These are phyloP conservation scores for Scenedesmus sp. DNA, from an alignment of 163 green algal species.

Conservation along the genomic window DNA sequence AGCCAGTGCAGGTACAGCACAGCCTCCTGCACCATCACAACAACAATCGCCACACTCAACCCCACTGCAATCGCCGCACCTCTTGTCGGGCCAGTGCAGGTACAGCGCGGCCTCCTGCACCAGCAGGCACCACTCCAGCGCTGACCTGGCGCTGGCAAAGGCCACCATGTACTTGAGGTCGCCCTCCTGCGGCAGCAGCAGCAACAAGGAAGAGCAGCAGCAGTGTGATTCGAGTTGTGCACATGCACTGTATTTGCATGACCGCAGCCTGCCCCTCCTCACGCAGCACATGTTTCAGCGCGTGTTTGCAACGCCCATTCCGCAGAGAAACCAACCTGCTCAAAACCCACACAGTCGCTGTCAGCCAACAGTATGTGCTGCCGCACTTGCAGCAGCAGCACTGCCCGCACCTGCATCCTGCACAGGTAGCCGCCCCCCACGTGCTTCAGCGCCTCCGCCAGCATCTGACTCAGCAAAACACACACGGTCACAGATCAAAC, in stretches of 20 bases:
- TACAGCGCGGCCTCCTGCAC: constrained; percentile 47
- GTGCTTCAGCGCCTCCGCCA: constrained; percentile 38
- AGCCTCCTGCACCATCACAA: constrained; percentile 20
- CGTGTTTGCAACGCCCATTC: too few species aligned
- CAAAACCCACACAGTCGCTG: too few species aligned
- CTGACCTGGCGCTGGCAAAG: constrained; percentile 50
- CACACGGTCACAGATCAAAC: background rate
- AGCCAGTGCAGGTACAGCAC: constrained; percentile 38
- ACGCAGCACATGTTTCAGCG: too few species aligned
- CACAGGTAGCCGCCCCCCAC: constrained; percentile 61
- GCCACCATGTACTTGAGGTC: constrained; percentile 75
- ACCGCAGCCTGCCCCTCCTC: too few species aligned
- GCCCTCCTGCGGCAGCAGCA: constrained; percentile 52
- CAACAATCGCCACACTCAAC: background rate
- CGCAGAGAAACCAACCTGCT: too few species aligned
- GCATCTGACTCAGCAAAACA: background rate
- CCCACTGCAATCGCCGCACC: background rate
- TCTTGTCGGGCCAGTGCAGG: constrained; percentile 22
- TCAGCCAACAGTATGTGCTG: too few species aligned
- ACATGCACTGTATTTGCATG: too few species aligned
- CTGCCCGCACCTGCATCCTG: constrained; percentile 54
- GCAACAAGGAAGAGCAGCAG: background rate
- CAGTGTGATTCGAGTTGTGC: too few species aligned
- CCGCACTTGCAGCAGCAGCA: too few species aligned
- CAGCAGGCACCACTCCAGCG: constrained; percentile 56